These are phyloP conservation scores for Podospora bellae-mahoneyi DNA, from an alignment of 495 filamentous ascomycete species.

Conservation along the genomic window DNA sequence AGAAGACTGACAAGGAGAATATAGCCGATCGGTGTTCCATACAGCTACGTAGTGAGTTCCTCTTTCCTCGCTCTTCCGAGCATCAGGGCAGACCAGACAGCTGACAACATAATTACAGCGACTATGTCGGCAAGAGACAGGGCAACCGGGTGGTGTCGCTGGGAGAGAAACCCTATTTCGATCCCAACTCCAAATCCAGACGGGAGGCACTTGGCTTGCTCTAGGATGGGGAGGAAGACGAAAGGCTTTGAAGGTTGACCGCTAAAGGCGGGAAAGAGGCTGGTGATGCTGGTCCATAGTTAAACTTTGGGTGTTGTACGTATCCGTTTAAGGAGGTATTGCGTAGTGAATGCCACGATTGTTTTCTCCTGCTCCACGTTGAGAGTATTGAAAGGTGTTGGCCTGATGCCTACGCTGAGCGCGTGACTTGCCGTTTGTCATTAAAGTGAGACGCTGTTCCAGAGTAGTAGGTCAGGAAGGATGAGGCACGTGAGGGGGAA, in stretches of 20 bases:
- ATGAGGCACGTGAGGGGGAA: no score
- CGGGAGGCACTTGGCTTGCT: conserved; percentile 49
- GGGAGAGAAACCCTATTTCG: conserved; percentile 64
- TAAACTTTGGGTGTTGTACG: no score
- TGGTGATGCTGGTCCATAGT: no score
- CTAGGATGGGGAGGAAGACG: neutral
- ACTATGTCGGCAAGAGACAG: conserved; percentile 51
- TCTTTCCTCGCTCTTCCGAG: conserved; percentile 7
- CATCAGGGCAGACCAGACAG: conserved; percentile 21
- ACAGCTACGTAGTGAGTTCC: conserved; percentile 50
- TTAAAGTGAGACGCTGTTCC: neutral
- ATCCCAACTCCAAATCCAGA: conserved; percentile 55
- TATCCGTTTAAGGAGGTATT: neutral
- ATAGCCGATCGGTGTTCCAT: conserved; percentile 60
- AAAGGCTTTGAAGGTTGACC: neutral
- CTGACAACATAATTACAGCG: conserved; percentile 29
- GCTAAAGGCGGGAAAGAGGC: no score
- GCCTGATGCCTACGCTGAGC: neutral
- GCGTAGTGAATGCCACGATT: neutral
- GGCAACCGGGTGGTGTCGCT: conserved; percentile 62
- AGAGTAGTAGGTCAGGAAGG: no score
- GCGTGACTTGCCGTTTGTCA: conserved; percentile 4
- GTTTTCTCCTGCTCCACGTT: neutral
- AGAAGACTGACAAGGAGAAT: conserved; percentile 10
- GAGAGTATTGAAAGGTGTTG: neutral